phyloP scores from a whole-genome alignment of 2,329 filamentous ascomycete genomes.

The Microdochium nivale region DNA sequence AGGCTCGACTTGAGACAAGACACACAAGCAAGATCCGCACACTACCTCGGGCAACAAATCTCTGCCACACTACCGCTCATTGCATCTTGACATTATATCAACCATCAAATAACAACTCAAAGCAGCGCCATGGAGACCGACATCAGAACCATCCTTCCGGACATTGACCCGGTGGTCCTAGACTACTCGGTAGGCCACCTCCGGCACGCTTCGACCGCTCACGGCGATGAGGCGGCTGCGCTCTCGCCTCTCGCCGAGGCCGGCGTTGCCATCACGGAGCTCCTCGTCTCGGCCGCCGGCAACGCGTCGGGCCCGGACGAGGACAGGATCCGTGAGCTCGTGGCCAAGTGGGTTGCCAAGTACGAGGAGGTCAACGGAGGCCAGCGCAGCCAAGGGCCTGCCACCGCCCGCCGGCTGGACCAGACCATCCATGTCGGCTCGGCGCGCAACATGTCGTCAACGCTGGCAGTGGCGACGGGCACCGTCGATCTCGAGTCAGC shows the following conservation, averaged over 20 bases:
- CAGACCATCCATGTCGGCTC: slow-evolving; percentile 92
- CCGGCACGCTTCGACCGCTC: slow-evolving; percentile 78
- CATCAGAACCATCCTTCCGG: slow-evolving; percentile 74
- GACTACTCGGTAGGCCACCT: slow-evolving; percentile 94
- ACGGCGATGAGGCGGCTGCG: slow-evolving; percentile 62
- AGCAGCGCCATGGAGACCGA: slow-evolving; percentile 79
- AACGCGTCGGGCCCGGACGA: slow-evolving; percentile 65
- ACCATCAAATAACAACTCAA: no score
- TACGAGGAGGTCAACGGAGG: slow-evolving; percentile 68
- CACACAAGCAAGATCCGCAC: no score
- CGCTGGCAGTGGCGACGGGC: slow-evolving; percentile 74
- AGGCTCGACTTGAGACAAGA: no score
- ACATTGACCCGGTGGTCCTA: slow-evolving; percentile 80
- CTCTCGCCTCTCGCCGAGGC: slow-evolving; percentile 76
- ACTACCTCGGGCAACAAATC: no score
- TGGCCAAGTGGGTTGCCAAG: slow-evolving; percentile 81
- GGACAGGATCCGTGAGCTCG: slow-evolving; percentile 70
- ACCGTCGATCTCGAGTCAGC: slow-evolving; percentile 90
- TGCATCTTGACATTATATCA: no score
- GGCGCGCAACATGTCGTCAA: slow-evolving; percentile 93
- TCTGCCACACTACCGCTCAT: no score
- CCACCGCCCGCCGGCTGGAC: slow-evolving; percentile 76
- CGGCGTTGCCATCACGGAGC: slow-evolving; percentile 72
- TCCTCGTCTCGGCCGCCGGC: slow-evolving; percentile 89
- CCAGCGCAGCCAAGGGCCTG: slow-evolving; percentile 63